Evolutionary conservation across 2,329 filamentous ascomycete species (phyloP).

Genomic region (Lachnellula suecica): DNA sequence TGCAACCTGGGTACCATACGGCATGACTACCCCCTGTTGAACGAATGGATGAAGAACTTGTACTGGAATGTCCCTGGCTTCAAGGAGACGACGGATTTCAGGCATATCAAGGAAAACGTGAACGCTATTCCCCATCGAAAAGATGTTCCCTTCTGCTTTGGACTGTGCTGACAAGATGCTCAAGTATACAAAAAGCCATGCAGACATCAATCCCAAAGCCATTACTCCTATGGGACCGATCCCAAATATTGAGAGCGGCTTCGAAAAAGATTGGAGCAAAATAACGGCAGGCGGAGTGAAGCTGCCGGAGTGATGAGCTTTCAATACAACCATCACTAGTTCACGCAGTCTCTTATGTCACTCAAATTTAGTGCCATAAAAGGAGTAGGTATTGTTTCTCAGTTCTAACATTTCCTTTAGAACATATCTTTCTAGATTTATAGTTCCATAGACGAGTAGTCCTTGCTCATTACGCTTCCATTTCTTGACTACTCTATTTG

Average conservation of each 20-base stretch:
- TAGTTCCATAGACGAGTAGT: background rate
- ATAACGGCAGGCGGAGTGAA: constrained; percentile 20
- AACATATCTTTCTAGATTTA: no score
- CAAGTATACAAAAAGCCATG: constrained; percentile 82
- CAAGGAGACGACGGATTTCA: constrained; percentile 33
- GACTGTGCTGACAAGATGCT: background rate
- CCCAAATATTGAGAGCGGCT: constrained; percentile 74
- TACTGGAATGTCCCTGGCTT: constrained; percentile 66
- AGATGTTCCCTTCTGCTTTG: background rate
- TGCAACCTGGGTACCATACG: constrained; percentile 50
- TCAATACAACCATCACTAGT: no score
- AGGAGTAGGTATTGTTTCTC: background rate
- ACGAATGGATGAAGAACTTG: constrained; percentile 63
- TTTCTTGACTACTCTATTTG: no score
- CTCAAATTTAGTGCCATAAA: no score
- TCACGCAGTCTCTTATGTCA: no score
- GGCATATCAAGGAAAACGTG: constrained; percentile 50
- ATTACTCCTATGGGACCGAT: constrained; percentile 86
- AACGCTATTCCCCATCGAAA: background rate
- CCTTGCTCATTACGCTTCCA: no score
- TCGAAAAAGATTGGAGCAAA: constrained; percentile 59
- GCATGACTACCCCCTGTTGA: constrained; percentile 56
- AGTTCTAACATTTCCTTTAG: no score
- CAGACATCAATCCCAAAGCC: constrained; percentile 61
- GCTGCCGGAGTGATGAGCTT: constrained; percentile 10